Base-by-base conservation (phyloP, 2,329 filamentous ascomycete species). In the Helotiales sp. region DNA sequence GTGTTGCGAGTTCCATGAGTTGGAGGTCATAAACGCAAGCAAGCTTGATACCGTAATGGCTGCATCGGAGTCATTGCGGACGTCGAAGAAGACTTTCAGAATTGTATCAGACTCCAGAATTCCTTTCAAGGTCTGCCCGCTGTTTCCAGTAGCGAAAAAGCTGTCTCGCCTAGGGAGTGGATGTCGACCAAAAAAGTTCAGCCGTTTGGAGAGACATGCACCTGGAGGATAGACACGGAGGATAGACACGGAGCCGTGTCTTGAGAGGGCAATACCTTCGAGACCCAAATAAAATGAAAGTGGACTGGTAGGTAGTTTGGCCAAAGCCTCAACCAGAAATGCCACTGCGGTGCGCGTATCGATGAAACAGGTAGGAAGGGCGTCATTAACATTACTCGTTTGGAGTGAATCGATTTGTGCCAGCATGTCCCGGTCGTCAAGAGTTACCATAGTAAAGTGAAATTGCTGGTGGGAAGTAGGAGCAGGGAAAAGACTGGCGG, bases 31-130 rank as follows among this genome's bases (percentile, higher is more conserved):
- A 67, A 15, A 88, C 72, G 0, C 84, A 81, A 0, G 70, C 66
- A 0, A 89, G 70, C 0, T 65, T 28, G 68, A 89, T 78, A 0
- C 72, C 45, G 69, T 77, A 87, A 40, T 80, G 82, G 50, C 55
- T 73, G 72, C 85, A 70, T 88, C 83, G 0, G 86, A 85, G 70
- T 88, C 85, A 68, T 84, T 85, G 1, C 86, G 83, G n/a, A 89
- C 78, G 67, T 89, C 86, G 71, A 87, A 89, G 67, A 89, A 81
- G 32, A 84, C 82, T 70, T 88, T 88, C 0, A 77, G 75, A 17
- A 84, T 81, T 0, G 54, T 8, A 0, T 67, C 6, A 0, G 78
- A 80, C 73, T 88, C 82, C 0, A 88, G 74, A 10, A 88, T 79
- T 0, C 55, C 52, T 68, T 81, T 81, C 1, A 83, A 65, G 3